phyloP scores from a whole-genome alignment of 352 stramenopile genomes.

The Achlya hypogyna region DNA sequence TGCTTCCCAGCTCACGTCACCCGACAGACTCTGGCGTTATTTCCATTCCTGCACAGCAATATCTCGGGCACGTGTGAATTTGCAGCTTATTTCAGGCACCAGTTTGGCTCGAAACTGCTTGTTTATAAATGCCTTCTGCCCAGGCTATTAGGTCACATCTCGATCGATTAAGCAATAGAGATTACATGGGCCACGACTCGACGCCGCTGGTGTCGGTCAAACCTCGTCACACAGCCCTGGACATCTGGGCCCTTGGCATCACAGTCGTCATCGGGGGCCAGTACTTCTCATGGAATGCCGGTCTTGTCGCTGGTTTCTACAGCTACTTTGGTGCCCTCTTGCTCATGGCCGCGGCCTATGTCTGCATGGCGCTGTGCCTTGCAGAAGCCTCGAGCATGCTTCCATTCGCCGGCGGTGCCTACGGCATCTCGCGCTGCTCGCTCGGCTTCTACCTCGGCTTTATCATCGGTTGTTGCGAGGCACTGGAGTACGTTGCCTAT shows the following conservation, averaged over 20 bases:
- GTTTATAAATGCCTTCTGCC: too few relatives aligned
- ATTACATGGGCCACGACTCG: too few relatives aligned
- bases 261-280: conserved; percentile 5
- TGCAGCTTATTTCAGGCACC: too few relatives aligned
- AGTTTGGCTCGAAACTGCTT: too few relatives aligned
- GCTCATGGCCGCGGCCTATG: conserved; percentile 33
- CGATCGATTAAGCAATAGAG: too few relatives aligned
- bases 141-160: too few relatives aligned
- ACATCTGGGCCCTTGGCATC: conserved; percentile 9
- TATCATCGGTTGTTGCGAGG: conserved; percentile 14
- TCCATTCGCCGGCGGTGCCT: conserved; percentile 17
- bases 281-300: conserved; percentile 13
- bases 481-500: conserved; percentile 15
- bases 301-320: conserved; percentile 26
- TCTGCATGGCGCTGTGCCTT: conserved; percentile 24
- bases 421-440: conserved; percentile 15
- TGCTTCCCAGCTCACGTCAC: too few relatives aligned
- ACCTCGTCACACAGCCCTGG: not conserved
- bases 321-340: conserved; percentile 36
- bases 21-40: too few relatives aligned
- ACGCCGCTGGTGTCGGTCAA: not conserved
- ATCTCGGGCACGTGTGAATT: too few relatives aligned
- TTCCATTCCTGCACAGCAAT: too few relatives aligned
- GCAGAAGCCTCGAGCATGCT: conserved; percentile 9
- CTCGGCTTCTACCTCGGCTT: conserved; percentile 14